A percentile compares a stretch with the other conserved stretches of the same genome.
These are phyloP conservation scores for Epichloe hybrida DNA, from an alignment of 2,329 filamentous ascomycete species.

Conservation along the genomic window DNA sequence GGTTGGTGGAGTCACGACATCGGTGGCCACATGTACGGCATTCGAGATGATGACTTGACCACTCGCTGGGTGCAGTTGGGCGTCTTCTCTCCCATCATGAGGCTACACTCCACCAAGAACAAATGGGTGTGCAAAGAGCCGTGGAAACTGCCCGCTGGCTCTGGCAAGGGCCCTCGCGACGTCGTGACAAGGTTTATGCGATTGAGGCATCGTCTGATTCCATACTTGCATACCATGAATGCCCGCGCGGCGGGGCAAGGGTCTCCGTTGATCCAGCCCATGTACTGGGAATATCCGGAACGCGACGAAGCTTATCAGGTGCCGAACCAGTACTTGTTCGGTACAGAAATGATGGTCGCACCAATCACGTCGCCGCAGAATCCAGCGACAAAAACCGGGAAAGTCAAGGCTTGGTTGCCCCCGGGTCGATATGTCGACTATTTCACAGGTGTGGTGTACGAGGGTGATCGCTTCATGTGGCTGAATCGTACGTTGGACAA, in stretches of 20 bases:
- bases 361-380: slow-evolving; percentile 41
- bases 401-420: slow-evolving; percentile 44
- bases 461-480: slow-evolving; percentile 37
- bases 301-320: slow-evolving; percentile 39
- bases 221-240: slow-evolving; percentile 48
- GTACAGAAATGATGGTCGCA: slow-evolving; percentile 39
- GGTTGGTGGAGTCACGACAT: slow-evolving; percentile 59
- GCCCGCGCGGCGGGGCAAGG: slow-evolving; percentile 27
- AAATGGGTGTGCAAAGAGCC: slow-evolving; percentile 49
- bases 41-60: slow-evolving; percentile 42
- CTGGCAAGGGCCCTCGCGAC: slow-evolving; percentile 28
- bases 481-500: slow-evolving; percentile 35
- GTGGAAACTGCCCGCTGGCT: slow-evolving; percentile 31
- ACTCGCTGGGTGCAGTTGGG: slow-evolving; percentile 50
- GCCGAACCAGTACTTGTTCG: slow-evolving; percentile 47
- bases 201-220: slow-evolving; percentile 44
- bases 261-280: slow-evolving; percentile 42
- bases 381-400: slow-evolving; percentile 29
- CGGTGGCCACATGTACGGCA: slow-evolving; percentile 46
- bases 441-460: slow-evolving; percentile 43
- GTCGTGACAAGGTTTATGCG: slow-evolving; percentile 36
- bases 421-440: slow-evolving; percentile 41
- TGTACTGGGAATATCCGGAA: slow-evolving; percentile 48
- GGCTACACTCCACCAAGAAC: slow-evolving; percentile 45
- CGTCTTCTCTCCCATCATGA: slow-evolving; percentile 46